A percentile compares a stretch with the other conserved stretches of the same genome.
These are phyloP conservation scores for Diaporthe humulicola DNA, from an alignment of 2,329 filamentous ascomycete genomes.

Conservation along the genomic window DNA sequence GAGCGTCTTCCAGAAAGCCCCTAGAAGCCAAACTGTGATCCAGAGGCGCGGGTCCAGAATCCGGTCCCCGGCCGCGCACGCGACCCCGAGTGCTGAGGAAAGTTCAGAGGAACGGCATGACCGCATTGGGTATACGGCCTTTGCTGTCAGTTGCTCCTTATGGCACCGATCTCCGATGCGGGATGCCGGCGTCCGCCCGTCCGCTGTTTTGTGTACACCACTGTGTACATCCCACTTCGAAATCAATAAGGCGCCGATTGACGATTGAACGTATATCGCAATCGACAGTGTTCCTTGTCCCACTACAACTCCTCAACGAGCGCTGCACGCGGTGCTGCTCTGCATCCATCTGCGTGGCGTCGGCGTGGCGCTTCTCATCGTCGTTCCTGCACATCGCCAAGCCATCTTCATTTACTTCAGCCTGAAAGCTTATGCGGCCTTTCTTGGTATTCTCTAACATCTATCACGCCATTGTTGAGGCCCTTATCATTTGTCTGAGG, in stretches of 20 bases:
- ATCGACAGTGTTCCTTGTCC: neutral
- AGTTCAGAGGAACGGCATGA: constrained; percentile 16
- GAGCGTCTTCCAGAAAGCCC: constrained; percentile 29
- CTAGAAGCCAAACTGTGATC: constrained; percentile 19
- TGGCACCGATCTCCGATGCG: constrained; percentile 27
- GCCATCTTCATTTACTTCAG: constrained; percentile 11
- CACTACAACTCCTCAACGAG: neutral
- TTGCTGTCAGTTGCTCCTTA: constrained; percentile 20
- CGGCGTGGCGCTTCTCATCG: constrained; percentile 11
- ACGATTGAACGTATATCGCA: neutral
- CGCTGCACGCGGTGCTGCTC: neutral
- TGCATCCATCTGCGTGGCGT: neutral
- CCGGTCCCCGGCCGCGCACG: neutral
- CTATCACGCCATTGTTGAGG: neutral
- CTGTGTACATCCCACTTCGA: neutral
- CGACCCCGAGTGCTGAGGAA: neutral
- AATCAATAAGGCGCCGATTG: neutral
- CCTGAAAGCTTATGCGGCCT: constrained; percentile 13
- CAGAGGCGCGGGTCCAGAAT: neutral
- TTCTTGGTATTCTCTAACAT: neutral
- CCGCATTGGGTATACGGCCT: neutral
- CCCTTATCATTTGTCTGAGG: neutral
- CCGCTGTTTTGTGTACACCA: neutral
- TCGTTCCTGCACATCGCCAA: constrained; percentile 22
- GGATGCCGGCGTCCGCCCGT: neutral